Base-by-base conservation (phyloP, 495 filamentous ascomycete species). In the Elaphomyces granulatus region DNA sequence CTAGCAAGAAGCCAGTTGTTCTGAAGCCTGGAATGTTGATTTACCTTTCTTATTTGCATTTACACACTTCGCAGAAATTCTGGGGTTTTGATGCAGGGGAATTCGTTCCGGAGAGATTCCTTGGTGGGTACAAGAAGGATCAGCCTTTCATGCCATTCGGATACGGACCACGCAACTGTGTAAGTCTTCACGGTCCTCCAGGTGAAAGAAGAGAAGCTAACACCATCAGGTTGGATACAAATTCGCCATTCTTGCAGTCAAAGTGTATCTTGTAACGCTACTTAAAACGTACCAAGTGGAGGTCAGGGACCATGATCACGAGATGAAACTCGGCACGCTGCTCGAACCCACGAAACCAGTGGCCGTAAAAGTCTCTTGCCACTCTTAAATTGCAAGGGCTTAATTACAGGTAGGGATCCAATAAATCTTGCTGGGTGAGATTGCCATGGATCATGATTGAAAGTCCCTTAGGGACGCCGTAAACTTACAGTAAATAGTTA, bases 131-230 rank as follows among this genome's bases (percentile, higher is more conserved):
- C 32, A 40, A 47, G 10, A 47, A 47, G 31, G 36, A 38, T 9
- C 35, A 46, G 31, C 43, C 45, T 39, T 47, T 47, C 37, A 47
- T 47, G 45, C 20, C 45, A 15, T 47, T 47, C 30, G 45, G 45
- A 15, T 47, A 47, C 19, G 45, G 45, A 46, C 45, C 45, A 41
- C 45, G 45, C 15, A 47, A 36, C 44, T 47, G 45, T 35, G 45
- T 47, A 46, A 47, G 45, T 35, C 32, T 47, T 21, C 16, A 26
- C 23, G 43, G 15, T 30, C 43, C 15, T n/a, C n/a, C n/a, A n/a
- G n/a, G n/a, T n/a, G n/a, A n/a, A n/a, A n/a, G n/a, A n/a, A n/a
- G n/a, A n/a, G n/a, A n/a, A n/a, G n/a, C n/a, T n/a, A n/a, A n/a
- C n/a, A n/a, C n/a, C n/a, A n/a, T n/a, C n/a, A n/a, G n/a, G n/a